Evolutionary conservation across 257 asterid genomes (phyloP).

Genomic region (Rehmannia glutinosa): DNA sequence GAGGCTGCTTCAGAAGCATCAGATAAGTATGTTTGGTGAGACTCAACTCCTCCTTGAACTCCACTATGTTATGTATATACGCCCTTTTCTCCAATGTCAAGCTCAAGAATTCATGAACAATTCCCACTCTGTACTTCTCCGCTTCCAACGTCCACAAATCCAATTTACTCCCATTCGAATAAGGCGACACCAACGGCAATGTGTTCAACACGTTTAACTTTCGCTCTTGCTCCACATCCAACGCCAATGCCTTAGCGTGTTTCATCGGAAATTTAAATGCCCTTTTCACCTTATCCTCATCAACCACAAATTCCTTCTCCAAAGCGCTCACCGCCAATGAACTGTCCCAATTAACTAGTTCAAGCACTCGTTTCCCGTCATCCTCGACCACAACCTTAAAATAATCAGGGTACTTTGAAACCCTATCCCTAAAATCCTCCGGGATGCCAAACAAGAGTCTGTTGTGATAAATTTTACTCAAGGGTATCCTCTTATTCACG

Average conservation of each 20-base stretch:
- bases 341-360: constrained; percentile 77
- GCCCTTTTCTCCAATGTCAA: constrained; percentile 97
- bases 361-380: constrained; percentile 68
- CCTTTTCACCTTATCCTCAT: constrained; percentile 76
- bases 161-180: constrained; percentile 71
- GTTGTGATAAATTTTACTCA: constrained; percentile 79
- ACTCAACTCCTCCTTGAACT: constrained; percentile 87
- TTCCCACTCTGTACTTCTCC: constrained; percentile 83
- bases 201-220: constrained; percentile 79
- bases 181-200: constrained; percentile 90
- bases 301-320: constrained; percentile 65
- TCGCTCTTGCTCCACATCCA: constrained; percentile 66
- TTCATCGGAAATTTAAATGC: constrained; percentile 74
- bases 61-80: constrained; percentile 87
- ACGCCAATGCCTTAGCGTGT: constrained; percentile 63
- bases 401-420: constrained; percentile 53
- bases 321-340: constrained; percentile 65
- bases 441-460: constrained; percentile 76
- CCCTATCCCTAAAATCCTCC: constrained; percentile 78
- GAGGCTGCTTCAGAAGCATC: constrained; percentile 80
- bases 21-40: constrained; percentile 80
- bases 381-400: constrained; percentile 52
- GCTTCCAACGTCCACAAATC: constrained; percentile 93
- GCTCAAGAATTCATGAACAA: constrained; percentile 88
- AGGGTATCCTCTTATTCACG: constrained; percentile 46